These are phyloP conservation scores for Hyparrhenia diplandra DNA, from an alignment of 176 grass and related monocot species.

Conservation along the genomic window DNA sequence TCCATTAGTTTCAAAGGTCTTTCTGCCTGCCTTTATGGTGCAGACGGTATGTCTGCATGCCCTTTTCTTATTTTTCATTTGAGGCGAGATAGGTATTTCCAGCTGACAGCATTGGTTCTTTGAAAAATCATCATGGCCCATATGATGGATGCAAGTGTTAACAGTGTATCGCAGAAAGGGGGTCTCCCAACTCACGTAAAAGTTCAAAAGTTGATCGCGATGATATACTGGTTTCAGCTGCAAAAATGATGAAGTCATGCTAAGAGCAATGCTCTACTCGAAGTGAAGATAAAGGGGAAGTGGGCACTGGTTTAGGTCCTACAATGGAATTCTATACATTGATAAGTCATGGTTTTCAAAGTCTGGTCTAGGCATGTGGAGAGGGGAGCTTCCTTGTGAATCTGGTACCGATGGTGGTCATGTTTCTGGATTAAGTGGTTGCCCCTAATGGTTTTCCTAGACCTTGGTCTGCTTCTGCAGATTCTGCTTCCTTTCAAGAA, in stretches of 20 bases:
- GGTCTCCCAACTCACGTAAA: slow-evolving; percentile 41
- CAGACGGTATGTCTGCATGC: slow-evolving; percentile 73
- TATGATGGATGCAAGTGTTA: slow-evolving; percentile 38
- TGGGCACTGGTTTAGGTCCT: slow-evolving; percentile 81
- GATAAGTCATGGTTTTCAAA: slow-evolving; percentile 82
- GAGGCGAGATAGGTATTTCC: slow-evolving; percentile 90
- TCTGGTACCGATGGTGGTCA: slow-evolving; percentile 9
- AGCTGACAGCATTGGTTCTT: slow-evolving; percentile 60
- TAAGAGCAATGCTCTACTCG: slow-evolving; percentile 50
- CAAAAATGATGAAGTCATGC: slow-evolving; percentile 71
- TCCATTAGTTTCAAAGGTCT: slow-evolving; percentile 65
- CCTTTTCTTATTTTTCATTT: slow-evolving; percentile 98
- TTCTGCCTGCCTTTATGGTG: slow-evolving; percentile 80
- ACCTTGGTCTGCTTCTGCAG: slow-evolving; percentile 46
- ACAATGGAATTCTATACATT: slow-evolving; percentile 86
- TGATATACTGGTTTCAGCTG: slow-evolving; percentile 63
- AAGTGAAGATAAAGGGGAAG: slow-evolving; percentile 82
- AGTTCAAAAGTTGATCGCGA: slow-evolving; percentile 83
- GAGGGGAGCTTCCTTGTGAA: slow-evolving; percentile 45
- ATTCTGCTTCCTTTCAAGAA: slow-evolving; percentile 46
- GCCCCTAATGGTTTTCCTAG: slow-evolving; percentile 66
- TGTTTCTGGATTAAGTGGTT: slow-evolving; percentile 34
- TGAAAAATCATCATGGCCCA: slow-evolving; percentile 37
- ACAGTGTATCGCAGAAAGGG: slow-evolving; percentile 38
- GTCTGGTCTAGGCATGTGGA: slow-evolving; percentile 70